Conservation (phyloP, 495 filamentous ascomycete genomes). For the Tricharina praecox region DNA sequence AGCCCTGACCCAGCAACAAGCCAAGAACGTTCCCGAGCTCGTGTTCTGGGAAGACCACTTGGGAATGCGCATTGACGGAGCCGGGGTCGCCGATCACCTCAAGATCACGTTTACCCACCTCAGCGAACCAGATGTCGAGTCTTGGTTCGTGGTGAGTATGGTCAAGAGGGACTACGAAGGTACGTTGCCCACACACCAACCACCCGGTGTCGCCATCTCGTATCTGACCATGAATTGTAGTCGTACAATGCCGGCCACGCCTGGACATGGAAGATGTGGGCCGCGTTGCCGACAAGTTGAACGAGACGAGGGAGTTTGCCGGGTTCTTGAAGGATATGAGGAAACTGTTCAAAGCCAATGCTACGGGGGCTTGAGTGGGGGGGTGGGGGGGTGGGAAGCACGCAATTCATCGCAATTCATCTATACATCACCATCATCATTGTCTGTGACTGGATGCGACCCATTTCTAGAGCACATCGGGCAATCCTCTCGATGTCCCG, state of each 20-base stretch:
- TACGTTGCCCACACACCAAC: conserved; percentile 9
- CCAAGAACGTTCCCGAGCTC: conserved; percentile 77
- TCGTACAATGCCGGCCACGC: conserved; percentile 62
- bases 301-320: conserved; percentile 68
- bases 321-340: conserved; percentile 82
- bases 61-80: conserved; percentile 76
- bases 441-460: no score
- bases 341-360: conserved; percentile 48
- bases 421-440: no score
- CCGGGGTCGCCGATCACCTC: conserved; percentile 63
- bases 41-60: conserved; percentile 90
- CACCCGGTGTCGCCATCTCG: background rate
- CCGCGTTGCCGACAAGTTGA: conserved; percentile 52
- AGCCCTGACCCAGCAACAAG: conserved; percentile 39
- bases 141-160: conserved; percentile 81
- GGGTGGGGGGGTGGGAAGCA: background rate
- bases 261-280: conserved; percentile 57
- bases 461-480: no score
- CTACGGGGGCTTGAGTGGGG: conserved; percentile 34
- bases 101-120: conserved; percentile 87
- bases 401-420: no score
- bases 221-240: conserved; percentile 30
- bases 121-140: conserved; percentile 68
- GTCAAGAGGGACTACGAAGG: conserved; percentile 54
- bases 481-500: no score